Evolutionary conservation across 1,284 basidiomycete genomes (phyloP).

Genomic region (Sporisorium exsertum): DNA sequence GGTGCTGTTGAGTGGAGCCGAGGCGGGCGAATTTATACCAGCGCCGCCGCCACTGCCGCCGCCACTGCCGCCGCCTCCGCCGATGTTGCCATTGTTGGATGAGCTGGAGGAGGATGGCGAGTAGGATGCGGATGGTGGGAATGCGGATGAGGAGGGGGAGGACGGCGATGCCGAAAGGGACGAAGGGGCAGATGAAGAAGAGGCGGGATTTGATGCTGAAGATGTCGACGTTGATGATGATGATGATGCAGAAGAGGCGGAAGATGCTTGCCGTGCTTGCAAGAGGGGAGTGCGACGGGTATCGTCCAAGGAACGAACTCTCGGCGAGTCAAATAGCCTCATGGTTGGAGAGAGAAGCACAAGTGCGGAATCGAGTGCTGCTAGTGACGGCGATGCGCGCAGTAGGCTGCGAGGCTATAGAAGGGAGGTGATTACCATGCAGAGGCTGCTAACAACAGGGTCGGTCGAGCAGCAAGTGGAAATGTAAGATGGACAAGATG

Average conservation of each 20-base stretch:
- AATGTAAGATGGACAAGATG: neutral
- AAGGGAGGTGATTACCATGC: slow-evolving; percentile 14
- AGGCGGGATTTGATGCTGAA: neutral
- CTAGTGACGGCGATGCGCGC: slow-evolving; percentile 5
- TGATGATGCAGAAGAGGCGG: slow-evolving; percentile 13
- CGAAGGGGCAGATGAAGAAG: neutral
- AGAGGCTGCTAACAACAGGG: slow-evolving; percentile 4
- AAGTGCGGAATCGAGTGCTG: neutral
- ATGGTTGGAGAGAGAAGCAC: neutral
- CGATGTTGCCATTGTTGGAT: neutral
- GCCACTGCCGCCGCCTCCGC: too few relatives aligned
- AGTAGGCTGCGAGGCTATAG: neutral
- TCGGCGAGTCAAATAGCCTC: slow-evolving; percentile 15
- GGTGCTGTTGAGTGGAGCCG: slow-evolving; percentile 46
- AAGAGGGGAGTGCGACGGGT: neutral
- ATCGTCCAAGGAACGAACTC: slow-evolving; percentile 12
- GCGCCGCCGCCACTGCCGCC: neutral
- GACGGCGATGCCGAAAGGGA: neutral
- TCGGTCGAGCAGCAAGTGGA: neutral
- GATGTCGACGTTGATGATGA: slow-evolving; percentile 1
- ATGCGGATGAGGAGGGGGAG: slow-evolving; percentile 6
- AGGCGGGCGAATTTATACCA: slow-evolving; percentile 35
- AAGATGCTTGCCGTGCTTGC: slow-evolving; percentile 24
- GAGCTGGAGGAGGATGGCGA: slow-evolving; percentile 4
- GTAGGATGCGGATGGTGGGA: slow-evolving; percentile 11